A percentile compares a stretch with the other conserved stretches of the same genome.
Evolutionary conservation across 1,284 basidiomycete species (phyloP).

Genomic region (Tremellales sp.): DNA sequence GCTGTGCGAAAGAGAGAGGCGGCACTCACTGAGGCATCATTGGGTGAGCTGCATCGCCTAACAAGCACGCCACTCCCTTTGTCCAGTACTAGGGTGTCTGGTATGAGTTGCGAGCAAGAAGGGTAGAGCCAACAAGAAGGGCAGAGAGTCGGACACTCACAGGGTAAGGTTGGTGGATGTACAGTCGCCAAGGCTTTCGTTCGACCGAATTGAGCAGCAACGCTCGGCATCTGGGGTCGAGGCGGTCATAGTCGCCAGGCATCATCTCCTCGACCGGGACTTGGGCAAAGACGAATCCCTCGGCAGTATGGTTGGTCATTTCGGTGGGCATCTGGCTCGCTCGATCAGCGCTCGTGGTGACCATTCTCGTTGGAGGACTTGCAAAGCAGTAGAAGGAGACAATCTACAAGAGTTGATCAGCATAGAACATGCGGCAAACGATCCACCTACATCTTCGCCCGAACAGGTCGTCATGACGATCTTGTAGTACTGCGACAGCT

Average conservation of each 20-base stretch:
- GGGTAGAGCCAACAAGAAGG: too few relatives aligned
- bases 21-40: constrained; percentile 46
- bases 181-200: constrained; percentile 47
- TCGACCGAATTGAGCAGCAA: constrained; percentile 44
- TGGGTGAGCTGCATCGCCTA: constrained; percentile 44
- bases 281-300: constrained; percentile 46
- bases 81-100: too few relatives aligned
- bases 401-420: too few relatives aligned
- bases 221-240: constrained; percentile 41
- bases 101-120: too few relatives aligned
- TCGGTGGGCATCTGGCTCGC: too few relatives aligned
- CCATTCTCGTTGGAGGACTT: background rate
- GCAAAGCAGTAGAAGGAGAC: constrained; percentile 46
- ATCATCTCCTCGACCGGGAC: constrained; percentile 42
- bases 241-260: constrained; percentile 34
- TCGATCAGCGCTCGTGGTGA: too few relatives aligned
- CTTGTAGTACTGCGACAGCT: constrained; percentile 44
- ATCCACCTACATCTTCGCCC: too few relatives aligned
- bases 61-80: constrained; percentile 24
- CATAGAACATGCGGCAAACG: too few relatives aligned
- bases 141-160: too few relatives aligned
- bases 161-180: constrained; percentile 45
- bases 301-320: constrained; percentile 46
- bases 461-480: constrained; percentile 48
- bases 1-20: too few relatives aligned